Conservation (phyloP, 2,329 filamentous ascomycete species). For the Talaromyces amestolkiae region DNA sequence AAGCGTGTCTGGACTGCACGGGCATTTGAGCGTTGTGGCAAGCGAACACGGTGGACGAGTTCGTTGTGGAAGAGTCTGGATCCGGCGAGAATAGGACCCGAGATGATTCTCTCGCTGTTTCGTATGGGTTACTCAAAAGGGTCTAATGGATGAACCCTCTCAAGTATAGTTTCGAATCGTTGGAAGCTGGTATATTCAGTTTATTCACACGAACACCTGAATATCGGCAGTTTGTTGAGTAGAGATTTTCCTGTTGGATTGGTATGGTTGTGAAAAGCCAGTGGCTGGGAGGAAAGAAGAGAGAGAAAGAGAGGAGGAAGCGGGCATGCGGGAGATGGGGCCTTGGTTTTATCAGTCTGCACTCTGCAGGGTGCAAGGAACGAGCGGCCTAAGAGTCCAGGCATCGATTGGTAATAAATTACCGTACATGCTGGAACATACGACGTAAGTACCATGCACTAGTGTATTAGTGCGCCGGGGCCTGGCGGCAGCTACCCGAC, state of each 20-base stretch:
- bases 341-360: conserved; percentile 14
- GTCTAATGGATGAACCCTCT: background rate
- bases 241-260: background rate
- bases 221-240: background rate
- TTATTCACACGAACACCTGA: background rate
- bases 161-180: background rate
- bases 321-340: background rate
- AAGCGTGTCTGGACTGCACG: conserved; percentile 38
- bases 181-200: background rate
- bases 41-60: conserved; percentile 19
- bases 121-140: background rate
- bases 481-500: conserved; percentile 12
- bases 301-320: conserved; percentile 4
- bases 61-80: conserved; percentile 16
- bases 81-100: conserved; percentile 11
- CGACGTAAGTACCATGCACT: conserved; percentile 1
- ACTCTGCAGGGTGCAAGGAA: conserved; percentile 13
- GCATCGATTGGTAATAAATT: conserved; percentile 11
- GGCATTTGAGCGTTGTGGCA: conserved; percentile 44
- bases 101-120: background rate
- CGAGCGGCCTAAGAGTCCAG: conserved; percentile 3
- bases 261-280: conserved; percentile 9
- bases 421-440: conserved; percentile 7
- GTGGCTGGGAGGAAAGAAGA: conserved; percentile 18
- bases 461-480: conserved; percentile 3